phyloP scores from a whole-genome alignment of 1,284 basidiomycete species.

The Apiotrichum laibachii region DNA sequence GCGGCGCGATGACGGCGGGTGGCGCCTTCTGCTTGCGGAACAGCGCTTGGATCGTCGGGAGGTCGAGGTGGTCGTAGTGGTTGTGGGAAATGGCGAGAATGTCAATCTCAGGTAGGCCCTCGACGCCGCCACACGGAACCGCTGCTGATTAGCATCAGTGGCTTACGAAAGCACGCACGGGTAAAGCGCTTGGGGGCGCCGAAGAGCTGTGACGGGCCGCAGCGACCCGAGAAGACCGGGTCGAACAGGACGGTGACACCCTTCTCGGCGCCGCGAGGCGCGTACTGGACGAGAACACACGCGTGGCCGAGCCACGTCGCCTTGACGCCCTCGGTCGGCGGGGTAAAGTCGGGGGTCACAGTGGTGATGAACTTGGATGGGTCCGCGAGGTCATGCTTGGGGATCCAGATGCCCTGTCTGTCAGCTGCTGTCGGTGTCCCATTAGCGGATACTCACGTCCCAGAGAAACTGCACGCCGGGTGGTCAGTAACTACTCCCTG shows the following conservation, averaged over 20 bases:
- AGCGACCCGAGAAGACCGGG: slow-evolving; percentile 65
- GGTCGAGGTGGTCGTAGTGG: slow-evolving; percentile 67
- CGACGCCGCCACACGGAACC: slow-evolving; percentile 57
- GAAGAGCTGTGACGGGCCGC: slow-evolving; percentile 58
- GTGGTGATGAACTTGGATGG: slow-evolving; percentile 11
- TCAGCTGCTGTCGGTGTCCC: not conserved
- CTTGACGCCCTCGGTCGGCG: slow-evolving; percentile 53
- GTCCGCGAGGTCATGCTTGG: slow-evolving; percentile 33
- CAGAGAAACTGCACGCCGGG: slow-evolving; percentile 13
- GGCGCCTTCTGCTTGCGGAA: slow-evolving; percentile 14
- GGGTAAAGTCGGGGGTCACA: slow-evolving; percentile 9
- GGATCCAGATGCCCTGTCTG: slow-evolving; percentile 13
- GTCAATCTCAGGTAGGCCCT: slow-evolving; percentile 65
- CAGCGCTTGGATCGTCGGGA: slow-evolving; percentile 57
- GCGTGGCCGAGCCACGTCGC: slow-evolving; percentile 72
- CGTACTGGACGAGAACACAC: slow-evolving; percentile 65
- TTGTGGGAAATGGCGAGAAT: slow-evolving; percentile 60
- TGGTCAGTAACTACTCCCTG: slow-evolving; percentile 5
- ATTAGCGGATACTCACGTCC: slow-evolving; percentile 5
- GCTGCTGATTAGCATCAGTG: slow-evolving; percentile 44
- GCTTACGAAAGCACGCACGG: slow-evolving; percentile 45
- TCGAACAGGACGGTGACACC: slow-evolving; percentile 64
- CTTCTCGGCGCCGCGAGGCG: slow-evolving; percentile 31
- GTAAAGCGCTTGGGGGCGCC: slow-evolving; percentile 61
- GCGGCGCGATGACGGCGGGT: slow-evolving; percentile 61